Evolutionary conservation across 2,329 filamentous ascomycete genomes (phyloP).

Genomic region (Colletotrichum sp.): DNA sequence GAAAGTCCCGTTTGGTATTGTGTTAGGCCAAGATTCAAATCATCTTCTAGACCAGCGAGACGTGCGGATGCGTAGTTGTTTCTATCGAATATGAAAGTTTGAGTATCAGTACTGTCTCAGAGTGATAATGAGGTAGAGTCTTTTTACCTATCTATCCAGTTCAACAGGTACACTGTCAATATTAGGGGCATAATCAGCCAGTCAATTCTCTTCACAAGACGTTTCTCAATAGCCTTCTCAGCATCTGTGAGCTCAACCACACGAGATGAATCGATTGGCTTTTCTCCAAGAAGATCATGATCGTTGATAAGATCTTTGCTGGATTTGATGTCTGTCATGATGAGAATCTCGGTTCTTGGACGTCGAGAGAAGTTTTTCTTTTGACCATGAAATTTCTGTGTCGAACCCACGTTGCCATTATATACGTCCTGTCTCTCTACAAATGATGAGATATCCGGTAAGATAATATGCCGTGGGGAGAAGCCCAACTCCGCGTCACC

Average conservation of each 20-base stretch:
- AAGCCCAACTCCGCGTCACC: background rate
- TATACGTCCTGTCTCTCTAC: background rate
- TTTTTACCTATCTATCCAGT: conserved; percentile 3
- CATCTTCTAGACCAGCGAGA: conserved; percentile 19
- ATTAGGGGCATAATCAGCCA: conserved; percentile 5
- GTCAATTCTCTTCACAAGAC: background rate
- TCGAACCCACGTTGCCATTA: background rate
- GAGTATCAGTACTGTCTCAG: background rate
- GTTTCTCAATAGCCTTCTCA: background rate
- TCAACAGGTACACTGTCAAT: background rate
- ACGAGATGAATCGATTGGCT: background rate
- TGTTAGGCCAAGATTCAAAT: conserved; percentile 31
- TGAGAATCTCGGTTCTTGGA: background rate
- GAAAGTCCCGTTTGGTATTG: conserved; percentile 27
- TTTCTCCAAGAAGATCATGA: background rate
- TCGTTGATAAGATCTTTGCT: background rate
- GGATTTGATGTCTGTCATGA: background rate
- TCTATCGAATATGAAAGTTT: background rate
- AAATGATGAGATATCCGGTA: background rate
- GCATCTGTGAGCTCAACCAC: background rate
- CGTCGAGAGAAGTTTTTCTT: background rate
- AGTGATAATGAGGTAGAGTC: background rate
- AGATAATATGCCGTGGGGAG: background rate
- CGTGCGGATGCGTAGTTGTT: conserved; percentile 5
- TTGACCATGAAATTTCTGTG: background rate